Evolutionary conservation across 495 filamentous ascomycete species (phyloP).

Genomic region (Chaetomium fimeti): DNA sequence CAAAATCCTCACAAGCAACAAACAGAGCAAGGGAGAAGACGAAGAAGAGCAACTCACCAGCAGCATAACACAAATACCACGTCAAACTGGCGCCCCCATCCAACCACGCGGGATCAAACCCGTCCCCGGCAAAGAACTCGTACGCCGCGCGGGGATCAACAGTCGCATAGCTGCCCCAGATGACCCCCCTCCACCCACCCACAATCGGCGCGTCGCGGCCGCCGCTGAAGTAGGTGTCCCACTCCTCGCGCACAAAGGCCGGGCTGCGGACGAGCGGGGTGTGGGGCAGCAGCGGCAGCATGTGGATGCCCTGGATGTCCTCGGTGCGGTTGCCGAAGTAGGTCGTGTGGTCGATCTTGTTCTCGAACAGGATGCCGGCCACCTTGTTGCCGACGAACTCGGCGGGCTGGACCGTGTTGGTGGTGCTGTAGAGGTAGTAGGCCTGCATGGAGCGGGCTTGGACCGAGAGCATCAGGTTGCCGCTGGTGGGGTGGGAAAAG

Average conservation of each 20-base stretch:
- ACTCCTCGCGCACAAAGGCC: slow-evolving; percentile 81
- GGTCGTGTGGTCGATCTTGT: slow-evolving; percentile 92
- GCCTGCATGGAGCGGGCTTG: slow-evolving; percentile 65
- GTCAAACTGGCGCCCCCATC: slow-evolving; percentile 84
- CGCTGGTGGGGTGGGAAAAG: too few species aligned
- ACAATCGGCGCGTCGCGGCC: slow-evolving; percentile 58
- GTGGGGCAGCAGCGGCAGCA: slow-evolving; percentile 81
- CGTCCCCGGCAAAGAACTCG: slow-evolving; percentile 65
- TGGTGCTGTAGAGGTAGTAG: slow-evolving; percentile 74
- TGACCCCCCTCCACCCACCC: slow-evolving; percentile 81
- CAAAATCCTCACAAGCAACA: not conserved
- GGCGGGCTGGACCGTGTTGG: slow-evolving; percentile 73
- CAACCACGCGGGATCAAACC: slow-evolving; percentile 70
- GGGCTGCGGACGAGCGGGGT: slow-evolving; percentile 63
- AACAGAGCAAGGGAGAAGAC: not conserved
- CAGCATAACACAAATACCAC: slow-evolving; percentile 85
- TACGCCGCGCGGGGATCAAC: slow-evolving; percentile 69
- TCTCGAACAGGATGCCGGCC: slow-evolving; percentile 93
- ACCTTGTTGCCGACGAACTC: slow-evolving; percentile 82
- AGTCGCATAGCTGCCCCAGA: slow-evolving; percentile 79
- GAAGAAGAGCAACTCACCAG: slow-evolving; percentile 45
- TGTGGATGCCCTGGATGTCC: slow-evolving; percentile 94
- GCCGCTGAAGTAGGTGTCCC: slow-evolving; percentile 70
- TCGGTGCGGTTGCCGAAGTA: slow-evolving; percentile 83
- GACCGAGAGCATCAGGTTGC: slow-evolving; percentile 80